Evolutionary conservation across 768 basidiomycete genomes (phyloP).

Genomic region (Leucosporidium scottii): DNA sequence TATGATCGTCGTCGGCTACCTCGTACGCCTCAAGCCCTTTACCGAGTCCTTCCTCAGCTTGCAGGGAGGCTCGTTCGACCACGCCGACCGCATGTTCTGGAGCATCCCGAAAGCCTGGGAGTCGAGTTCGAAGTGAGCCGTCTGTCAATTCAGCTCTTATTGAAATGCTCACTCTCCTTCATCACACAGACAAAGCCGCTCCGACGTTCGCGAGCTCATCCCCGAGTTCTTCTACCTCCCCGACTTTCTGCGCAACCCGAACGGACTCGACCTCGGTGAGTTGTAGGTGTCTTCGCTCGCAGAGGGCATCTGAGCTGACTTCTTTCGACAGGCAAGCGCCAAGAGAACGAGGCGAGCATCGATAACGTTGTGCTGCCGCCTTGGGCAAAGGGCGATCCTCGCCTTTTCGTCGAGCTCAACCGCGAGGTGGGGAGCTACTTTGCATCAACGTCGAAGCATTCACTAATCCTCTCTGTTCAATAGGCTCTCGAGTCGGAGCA

Average conservation of each 20-base stretch:
- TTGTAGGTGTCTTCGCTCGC: not conserved
- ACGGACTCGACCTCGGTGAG: conserved; percentile 63
- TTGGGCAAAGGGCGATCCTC: conserved; percentile 78
- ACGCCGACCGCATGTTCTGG: conserved; percentile 80
- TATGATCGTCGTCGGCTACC: conserved; percentile 92
- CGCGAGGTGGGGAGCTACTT: conserved; percentile 57
- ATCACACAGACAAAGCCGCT: conserved; percentile 71
- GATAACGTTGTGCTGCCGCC: conserved; percentile 81
- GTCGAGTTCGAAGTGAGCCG: not conserved
- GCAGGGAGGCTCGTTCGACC: conserved; percentile 89
- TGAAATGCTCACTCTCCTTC: conserved; percentile 51
- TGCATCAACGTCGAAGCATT: no score
- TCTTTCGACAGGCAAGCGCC: conserved; percentile 48
- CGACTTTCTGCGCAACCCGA: conserved; percentile 75
- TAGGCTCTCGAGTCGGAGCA: conserved; percentile 81
- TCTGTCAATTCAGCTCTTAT: not conserved
- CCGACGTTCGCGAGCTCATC: conserved; percentile 88
- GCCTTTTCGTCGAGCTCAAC: conserved; percentile 72
- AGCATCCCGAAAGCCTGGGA: conserved; percentile 38
- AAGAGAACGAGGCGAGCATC: conserved; percentile 67
- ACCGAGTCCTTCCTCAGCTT: conserved; percentile 71
- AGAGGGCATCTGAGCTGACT: not conserved
- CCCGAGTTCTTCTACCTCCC: conserved; percentile 48
- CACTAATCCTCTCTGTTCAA: not conserved
- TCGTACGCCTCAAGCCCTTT: conserved; percentile 82